Base-by-base conservation (phyloP, 2,329 filamentous ascomycete species). In the Arachnopeziza araneosa region DNA sequence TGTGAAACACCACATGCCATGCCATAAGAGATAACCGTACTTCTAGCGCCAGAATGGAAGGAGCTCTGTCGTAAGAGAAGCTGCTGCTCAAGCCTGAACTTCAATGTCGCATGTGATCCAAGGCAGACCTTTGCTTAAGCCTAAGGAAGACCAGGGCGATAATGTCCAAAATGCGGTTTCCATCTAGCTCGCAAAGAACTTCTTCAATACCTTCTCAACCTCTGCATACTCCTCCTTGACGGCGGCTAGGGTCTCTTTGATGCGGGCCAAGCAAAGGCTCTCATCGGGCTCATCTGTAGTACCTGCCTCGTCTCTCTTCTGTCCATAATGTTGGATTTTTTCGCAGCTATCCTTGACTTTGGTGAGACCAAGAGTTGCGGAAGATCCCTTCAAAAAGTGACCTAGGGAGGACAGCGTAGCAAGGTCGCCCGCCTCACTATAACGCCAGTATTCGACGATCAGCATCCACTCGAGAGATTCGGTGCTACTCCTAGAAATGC, bases 331-430 rank as follows among this genome's bases (percentile, higher is more conserved):
- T 76, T 99, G 93, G 70, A 99, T 97, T 80, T 96, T 92, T 77
- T 98, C 93, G 78, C 95, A 99, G 64, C 86, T 88, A 71, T 97
- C 92, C 74, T 91, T 90, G 69, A 99, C 89, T 75, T 96, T 96
- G 70, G 84, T 88, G 58, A 98, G 83, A 52, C 95, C 95, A 57
- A 99, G 83, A 3, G 95, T 97, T 49, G 95, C 93, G 9, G 93
- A 97, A 7, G 93, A 98, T 62, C 95, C 95, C 78, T 99, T 99
- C 68, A 99, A 82, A 78, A 96, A 99, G 77, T 99, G 95, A 50
- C 95, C 95, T 32, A 96, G 86, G 57, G 84, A 82, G 36, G 91
- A 96, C 48, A 98, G 84, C 66, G 86, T 79, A n/a, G 78, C 75
- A 60, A 98, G 84, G 61, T 96, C 80, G 70, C 83, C 81, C 1